Evolutionary conservation across 2,329 filamentous ascomycete genomes (phyloP), one percentile per base, ranked within the genome.

Genomic region (Macroventuria anomochaeta): DNA sequence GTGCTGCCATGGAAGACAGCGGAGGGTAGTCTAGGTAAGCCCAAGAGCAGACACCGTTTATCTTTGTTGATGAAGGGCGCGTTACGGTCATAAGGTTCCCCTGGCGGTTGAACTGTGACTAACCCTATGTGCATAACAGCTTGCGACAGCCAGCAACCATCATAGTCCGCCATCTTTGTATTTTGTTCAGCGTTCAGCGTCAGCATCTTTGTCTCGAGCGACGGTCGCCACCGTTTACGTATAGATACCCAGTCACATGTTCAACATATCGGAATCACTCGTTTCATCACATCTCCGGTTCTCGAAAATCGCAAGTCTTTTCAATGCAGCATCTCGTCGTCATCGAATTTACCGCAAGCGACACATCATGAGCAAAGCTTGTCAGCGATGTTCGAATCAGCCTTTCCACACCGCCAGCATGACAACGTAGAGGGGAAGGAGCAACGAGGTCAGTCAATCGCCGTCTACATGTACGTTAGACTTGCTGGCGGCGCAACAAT

Each of bases 1-100:
- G 57, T 58, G 13, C 43, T 68, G 52, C 72, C 72, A 5, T 75
- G 73, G 71, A 72, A 70, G 47, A 48, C 25, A 21, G 47, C 33
- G 46, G 44, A 57, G 29, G 47, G 46, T 21, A 15, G 21, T 39
- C 37, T 8, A 51, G 53, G 47, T 48, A 66, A 37, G 54, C 50
- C 58, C 21, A 72, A 67, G 57, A 48, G 33, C 42, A 71, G 66
- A 53, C 57, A 61, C 46, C 67, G 65, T 28, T 55, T 71, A 15
- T 69, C 67, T 23, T 59, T 67, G 47, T 66, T 67, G 41, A 36
- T 55, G 40, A 55, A 50, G 46, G 41, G 52, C 37, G 51, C 51
- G n/a, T 36, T 54, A 8, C 23, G 52, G 52, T 55, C 52, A 55
- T 50, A 38, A 55, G 46, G 40, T 55, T 55, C 52, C 52, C 44